A percentile compares a stretch with the other conserved stretches of the same genome.
Evolutionary conservation across 495 filamentous ascomycete species (phyloP).

Genomic region (Aspergillus incahuasiensis): DNA sequence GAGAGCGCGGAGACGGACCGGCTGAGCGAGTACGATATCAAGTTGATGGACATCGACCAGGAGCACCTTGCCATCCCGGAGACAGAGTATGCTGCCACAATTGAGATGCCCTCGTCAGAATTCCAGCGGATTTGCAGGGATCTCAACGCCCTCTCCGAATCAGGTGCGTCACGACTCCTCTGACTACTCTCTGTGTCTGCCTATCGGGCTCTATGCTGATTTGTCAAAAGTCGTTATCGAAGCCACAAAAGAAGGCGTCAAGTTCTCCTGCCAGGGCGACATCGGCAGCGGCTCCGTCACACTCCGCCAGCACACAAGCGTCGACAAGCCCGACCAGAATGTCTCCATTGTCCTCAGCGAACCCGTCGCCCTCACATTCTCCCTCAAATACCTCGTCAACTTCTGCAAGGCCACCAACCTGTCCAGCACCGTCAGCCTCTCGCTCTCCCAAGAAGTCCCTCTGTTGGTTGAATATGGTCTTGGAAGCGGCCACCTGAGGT

Average conservation of each 20-base stretch:
- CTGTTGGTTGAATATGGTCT: constrained; percentile 90
- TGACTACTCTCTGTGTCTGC: too few relatives aligned
- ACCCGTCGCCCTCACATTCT: constrained; percentile 94
- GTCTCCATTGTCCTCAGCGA: constrained; percentile 87
- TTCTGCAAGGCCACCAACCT: constrained; percentile 97
- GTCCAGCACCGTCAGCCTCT: constrained; percentile 78
- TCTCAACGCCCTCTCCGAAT: constrained; percentile 86
- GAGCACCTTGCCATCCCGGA: constrained; percentile 98
- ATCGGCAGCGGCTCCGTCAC: constrained; percentile 94
- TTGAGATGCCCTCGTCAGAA: constrained; percentile 82
- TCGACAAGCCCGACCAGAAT: constrained; percentile 84
- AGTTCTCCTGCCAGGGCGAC: constrained; percentile 90
- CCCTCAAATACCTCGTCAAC: constrained; percentile 98
- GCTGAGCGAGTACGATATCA: constrained; percentile 97
- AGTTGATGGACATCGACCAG: constrained; percentile 99
- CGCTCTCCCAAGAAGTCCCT: constrained; percentile 92
- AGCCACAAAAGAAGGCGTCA: constrained; percentile 93
- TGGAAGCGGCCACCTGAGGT: constrained; percentile 84
- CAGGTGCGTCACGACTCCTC: constrained; percentile 69
- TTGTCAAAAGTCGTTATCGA: constrained; percentile 77
- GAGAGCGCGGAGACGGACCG: constrained; percentile 87
- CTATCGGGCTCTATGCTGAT: background rate
- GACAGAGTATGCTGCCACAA: constrained; percentile 91
- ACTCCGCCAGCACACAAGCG: constrained; percentile 79
- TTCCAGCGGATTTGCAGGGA: constrained; percentile 95